Conservation (phyloP, 495 filamentous ascomycete genomes). For the Hypoxylon cercidicola region DNA sequence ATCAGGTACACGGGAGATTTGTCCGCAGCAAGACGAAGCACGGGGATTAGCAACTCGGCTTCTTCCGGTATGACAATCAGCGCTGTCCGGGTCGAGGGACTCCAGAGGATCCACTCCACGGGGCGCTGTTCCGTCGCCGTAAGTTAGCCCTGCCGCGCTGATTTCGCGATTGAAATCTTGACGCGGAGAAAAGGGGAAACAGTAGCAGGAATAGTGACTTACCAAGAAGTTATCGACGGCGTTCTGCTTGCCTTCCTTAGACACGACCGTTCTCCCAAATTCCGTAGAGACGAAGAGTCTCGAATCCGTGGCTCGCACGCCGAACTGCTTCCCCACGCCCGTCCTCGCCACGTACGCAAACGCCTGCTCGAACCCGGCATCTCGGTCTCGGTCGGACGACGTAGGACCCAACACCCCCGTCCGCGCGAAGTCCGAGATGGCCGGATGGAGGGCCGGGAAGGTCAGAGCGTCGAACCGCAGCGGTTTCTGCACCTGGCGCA, state of each 20-base stretch:
- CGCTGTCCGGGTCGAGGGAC: conserved; percentile 45
- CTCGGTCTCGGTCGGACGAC: background rate
- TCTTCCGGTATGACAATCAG: conserved; percentile 67
- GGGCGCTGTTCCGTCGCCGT: conserved; percentile 46
- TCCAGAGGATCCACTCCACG: conserved; percentile 55
- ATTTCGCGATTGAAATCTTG: background rate
- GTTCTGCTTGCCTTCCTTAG: conserved; percentile 12
- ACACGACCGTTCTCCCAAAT: conserved; percentile 43
- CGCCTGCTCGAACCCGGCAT: conserved; percentile 36
- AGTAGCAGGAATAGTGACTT: conserved; percentile 20
- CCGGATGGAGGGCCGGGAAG: conserved; percentile 49
- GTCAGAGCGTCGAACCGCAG: conserved; percentile 31
- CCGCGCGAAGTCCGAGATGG: conserved; percentile 37
- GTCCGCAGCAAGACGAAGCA: conserved; percentile 40
- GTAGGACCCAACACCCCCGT: conserved; percentile 33
- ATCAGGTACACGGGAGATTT: conserved; percentile 50
- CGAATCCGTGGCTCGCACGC: conserved; percentile 36
- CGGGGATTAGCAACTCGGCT: conserved; percentile 58
- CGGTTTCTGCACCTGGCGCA: conserved; percentile 58
- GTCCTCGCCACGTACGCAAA: conserved; percentile 44
- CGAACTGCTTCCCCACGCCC: conserved; percentile 39
- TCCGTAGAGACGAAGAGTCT: conserved; percentile 50
- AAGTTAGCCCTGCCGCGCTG: conserved; percentile 12
- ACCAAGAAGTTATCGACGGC: conserved; percentile 46
- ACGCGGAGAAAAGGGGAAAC: background rate